phyloP scores from a whole-genome alignment of 306 rosid species.

The Quercus cerris region DNA sequence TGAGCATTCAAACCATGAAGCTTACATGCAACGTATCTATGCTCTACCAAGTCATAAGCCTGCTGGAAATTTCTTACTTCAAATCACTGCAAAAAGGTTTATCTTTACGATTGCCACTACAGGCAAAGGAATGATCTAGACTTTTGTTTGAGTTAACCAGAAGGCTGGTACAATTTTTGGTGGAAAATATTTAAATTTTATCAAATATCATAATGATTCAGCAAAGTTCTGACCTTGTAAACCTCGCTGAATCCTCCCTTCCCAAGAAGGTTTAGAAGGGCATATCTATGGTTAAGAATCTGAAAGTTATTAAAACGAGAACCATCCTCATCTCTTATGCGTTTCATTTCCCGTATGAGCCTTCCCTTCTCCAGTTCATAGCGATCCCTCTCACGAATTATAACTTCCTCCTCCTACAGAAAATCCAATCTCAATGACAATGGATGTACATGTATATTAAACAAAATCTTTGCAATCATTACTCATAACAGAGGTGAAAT shows the following conservation, averaged over 20 bases:
- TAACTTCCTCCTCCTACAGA: slow-evolving; percentile 79
- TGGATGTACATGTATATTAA: background rate
- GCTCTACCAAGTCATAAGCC: slow-evolving; percentile 99
- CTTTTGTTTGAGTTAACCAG: slow-evolving; percentile 21
- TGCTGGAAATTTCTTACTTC: slow-evolving; percentile 99
- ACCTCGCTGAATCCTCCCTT: slow-evolving; percentile 99
- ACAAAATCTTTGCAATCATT: background rate
- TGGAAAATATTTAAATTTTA: background rate
- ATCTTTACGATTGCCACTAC: slow-evolving; percentile 74
- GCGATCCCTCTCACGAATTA: slow-evolving; percentile 91
- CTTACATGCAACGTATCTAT: slow-evolving; percentile 98
- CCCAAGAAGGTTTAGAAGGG: slow-evolving; percentile 97
- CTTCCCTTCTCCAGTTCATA: slow-evolving; percentile 93
- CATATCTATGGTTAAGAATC: slow-evolving; percentile 84
- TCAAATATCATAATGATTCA: slow-evolving; percentile 17
- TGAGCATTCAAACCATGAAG: slow-evolving; percentile 98
- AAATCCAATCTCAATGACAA: slow-evolving; percentile 9
- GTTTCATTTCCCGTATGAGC: slow-evolving; percentile 98
- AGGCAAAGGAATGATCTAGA: slow-evolving; percentile 59
- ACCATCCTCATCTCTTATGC: slow-evolving; percentile 99
- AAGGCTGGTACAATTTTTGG: slow-evolving; percentile 12
- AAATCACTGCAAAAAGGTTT: slow-evolving; percentile 94
- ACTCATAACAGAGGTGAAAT: slow-evolving; percentile 1
- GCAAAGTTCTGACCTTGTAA: slow-evolving; percentile 78
- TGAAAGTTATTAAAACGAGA: slow-evolving; percentile 99